These are phyloP conservation scores for Ophiostoma fasciatum DNA, from an alignment of 2,329 filamentous ascomycete species.

Conservation along the genomic window DNA sequence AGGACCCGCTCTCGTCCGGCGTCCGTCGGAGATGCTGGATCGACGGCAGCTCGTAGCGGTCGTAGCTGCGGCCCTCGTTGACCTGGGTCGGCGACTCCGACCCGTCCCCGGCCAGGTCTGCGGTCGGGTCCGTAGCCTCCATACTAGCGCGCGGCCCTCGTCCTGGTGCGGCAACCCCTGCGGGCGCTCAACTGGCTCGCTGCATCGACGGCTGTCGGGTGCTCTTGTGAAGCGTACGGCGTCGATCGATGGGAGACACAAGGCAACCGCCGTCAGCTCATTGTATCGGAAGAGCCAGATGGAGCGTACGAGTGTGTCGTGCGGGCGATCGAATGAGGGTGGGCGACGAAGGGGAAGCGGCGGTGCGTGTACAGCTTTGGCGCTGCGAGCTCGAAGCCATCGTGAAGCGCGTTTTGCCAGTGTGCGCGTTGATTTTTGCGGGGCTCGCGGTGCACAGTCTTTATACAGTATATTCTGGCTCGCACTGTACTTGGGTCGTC, in stretches of 20 bases:
- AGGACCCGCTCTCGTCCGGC: slow-evolving; percentile 1
- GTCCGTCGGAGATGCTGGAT: slow-evolving; percentile 8
- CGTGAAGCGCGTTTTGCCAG: background rate
- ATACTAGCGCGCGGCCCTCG: no score
- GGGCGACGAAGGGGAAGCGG: background rate
- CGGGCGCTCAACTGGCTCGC: background rate
- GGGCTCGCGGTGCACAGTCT: background rate
- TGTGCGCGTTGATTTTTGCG: slow-evolving; percentile 3
- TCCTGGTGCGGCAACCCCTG: no score
- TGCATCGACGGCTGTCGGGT: slow-evolving; percentile 2
- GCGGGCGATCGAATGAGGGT: no score
- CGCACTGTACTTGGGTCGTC: background rate
- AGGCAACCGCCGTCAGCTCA: no score
- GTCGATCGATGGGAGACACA: no score
- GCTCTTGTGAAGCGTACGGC: no score
- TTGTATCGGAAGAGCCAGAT: no score
- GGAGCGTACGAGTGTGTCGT: no score
- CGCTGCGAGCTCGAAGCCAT: slow-evolving; percentile 1
- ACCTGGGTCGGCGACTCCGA: slow-evolving; percentile 41
- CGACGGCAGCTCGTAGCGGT: slow-evolving; percentile 20
- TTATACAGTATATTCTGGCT: background rate
- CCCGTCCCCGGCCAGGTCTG: no score
- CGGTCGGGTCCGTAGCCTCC: no score
- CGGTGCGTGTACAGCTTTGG: background rate
- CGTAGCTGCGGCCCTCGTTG: slow-evolving; percentile 42